Evolutionary conservation across 139 green algal genomes (phyloP).

Genomic region (Pycnococcus provasolii): DNA sequence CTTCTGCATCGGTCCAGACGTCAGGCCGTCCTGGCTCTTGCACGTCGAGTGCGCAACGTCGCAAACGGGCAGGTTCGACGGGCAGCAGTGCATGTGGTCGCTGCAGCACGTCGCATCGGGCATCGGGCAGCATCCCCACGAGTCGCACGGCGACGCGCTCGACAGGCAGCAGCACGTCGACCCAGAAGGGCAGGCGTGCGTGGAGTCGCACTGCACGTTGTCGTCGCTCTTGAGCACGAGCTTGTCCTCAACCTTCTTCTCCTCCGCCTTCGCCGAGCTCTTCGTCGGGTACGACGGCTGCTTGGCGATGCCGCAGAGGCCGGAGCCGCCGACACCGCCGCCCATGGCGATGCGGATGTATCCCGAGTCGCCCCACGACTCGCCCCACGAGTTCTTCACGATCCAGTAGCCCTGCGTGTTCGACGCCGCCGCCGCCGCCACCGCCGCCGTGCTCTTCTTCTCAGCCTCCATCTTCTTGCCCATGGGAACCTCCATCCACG

Average conservation of each 20-base stretch:
- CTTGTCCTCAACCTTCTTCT: constrained; percentile 51
- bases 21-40: background rate
- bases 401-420: constrained; percentile 64
- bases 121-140: constrained; percentile 89
- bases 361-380: constrained; percentile 70
- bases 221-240: constrained; percentile 17
- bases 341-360: constrained; percentile 66
- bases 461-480: background rate
- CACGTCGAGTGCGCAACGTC: constrained; percentile 58
- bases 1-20: too few relatives aligned
- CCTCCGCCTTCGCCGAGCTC: constrained; percentile 28
- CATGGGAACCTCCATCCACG: background rate
- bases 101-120: constrained; percentile 76
- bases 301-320: constrained; percentile 80
- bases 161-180: constrained; percentile 80
- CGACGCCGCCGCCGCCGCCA: too few relatives aligned
- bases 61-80: constrained; percentile 70
- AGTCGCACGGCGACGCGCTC: constrained; percentile 56
- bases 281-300: constrained; percentile 78
- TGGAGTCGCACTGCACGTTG: constrained; percentile 61
- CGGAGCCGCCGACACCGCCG: constrained; percentile 30
- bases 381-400: constrained; percentile 94
- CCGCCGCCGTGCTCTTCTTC: constrained; percentile 28
- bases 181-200: constrained; percentile 45
- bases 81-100: constrained; percentile 91